These are phyloP conservation scores for Fraxinus quadrangulata DNA, from an alignment of 257 asterid genomes.

Conservation along the genomic window DNA sequence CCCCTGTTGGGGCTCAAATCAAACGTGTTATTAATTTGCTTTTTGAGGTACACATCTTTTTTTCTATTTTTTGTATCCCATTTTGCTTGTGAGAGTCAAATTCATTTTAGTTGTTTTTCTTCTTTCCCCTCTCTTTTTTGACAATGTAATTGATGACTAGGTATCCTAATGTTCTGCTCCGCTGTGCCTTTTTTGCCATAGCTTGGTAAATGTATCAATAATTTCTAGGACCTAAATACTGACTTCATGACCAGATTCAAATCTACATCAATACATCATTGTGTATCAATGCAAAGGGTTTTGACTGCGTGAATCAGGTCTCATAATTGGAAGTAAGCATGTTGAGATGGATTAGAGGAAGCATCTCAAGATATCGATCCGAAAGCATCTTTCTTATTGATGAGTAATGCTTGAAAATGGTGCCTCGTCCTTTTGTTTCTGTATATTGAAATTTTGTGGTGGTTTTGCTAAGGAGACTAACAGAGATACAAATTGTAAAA, in stretches of 20 bases:
- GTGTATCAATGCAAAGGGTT: neutral
- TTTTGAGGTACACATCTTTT: slow-evolving; percentile 52
- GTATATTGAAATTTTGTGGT: neutral
- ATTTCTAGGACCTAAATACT: neutral
- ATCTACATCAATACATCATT: neutral
- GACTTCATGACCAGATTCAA: neutral
- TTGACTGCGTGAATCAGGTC: neutral
- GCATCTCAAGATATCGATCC: neutral
- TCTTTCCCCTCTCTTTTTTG: neutral
- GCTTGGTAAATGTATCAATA: neutral
- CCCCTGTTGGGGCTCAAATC: slow-evolving; percentile 92
- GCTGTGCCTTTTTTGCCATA: neutral
- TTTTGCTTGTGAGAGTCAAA: neutral
- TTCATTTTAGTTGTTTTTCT: neutral
- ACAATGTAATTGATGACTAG: neutral
- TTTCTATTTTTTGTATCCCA: neutral
- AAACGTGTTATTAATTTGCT: slow-evolving; percentile 88
- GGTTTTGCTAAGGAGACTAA: too few species aligned
- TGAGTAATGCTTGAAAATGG: neutral
- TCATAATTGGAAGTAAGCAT: neutral
- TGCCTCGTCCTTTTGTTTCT: neutral
- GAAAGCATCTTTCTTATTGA: neutral
- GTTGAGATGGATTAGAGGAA: too few species aligned
- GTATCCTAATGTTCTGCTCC: neutral
- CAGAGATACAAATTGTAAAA: neutral